Base-by-base conservation (phyloP, 371 early-diverging fungal genomes). In the Actinomortierella ambigua region DNA sequence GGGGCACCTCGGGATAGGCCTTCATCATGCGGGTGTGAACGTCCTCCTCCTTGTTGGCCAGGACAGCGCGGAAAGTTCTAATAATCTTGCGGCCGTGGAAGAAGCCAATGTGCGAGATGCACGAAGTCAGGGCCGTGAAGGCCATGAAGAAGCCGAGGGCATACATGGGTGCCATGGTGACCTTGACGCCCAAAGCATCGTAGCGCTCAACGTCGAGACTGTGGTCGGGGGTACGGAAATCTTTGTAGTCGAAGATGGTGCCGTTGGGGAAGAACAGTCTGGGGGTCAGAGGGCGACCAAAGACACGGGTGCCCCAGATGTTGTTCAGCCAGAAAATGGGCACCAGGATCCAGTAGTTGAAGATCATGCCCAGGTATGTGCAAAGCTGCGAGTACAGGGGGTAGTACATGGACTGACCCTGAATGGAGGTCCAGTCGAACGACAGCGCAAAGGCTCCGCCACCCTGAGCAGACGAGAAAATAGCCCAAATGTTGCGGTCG, bases 141-240 rank as follows among this genome's bases (percentile, higher is more conserved):
- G 84, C 80, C 40, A 81, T 79, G 1, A 85, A 84, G 57, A 88
- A 90, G 26, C 83, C 78, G 26, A 89, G 71, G 23, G 91, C 91
- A 69, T 92, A 92, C 62, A 84, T 83, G 34, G 84, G 79, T 13
- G 92, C 81, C 73, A 93, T 85, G 63, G 83, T 83, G 24, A 93
- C 85, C 1, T 91, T 90, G 2, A 81, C 79, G 53, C 86, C 83
- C 13, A 11, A 4, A 34, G 65, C 77, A 0, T 79, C 82, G 47
- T 66, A 75, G 59, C 89, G 85, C 17, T 71, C 83, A n/a, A 79
- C 70, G 48, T 84, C 82, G 52, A 88, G 69, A 3, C 60, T 53
- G 52, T 60, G 57, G 14, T 83, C 83, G 14, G 73, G 69, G 4
- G 79, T 81, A 58, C 88, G 68, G 40, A 87, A 77, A 43, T 76